phyloP scores from a whole-genome alignment of 768 basidiomycete species.

The Coprinopsis cinerea region DNA sequence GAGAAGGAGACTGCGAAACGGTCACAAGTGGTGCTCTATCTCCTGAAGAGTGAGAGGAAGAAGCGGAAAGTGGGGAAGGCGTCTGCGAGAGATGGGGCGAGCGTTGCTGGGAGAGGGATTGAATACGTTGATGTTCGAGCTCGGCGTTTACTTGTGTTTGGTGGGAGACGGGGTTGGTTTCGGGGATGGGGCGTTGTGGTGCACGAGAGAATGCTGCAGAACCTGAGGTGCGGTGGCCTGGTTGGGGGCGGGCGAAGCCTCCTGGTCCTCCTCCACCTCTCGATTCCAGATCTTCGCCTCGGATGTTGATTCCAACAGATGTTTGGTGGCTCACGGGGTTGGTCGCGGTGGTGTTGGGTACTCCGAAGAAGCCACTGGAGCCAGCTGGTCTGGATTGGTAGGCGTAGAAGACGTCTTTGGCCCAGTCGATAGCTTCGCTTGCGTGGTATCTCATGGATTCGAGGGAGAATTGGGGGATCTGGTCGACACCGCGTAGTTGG shows the following conservation, averaged over 20 bases:
- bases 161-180: slow-evolving; percentile 39
- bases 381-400: slow-evolving; percentile 17
- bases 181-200: slow-evolving; percentile 14
- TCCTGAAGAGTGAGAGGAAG: background rate
- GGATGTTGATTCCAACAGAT: slow-evolving; percentile 19
- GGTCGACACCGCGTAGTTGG: slow-evolving; percentile 62
- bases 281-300: slow-evolving; percentile 14
- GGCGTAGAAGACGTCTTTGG: slow-evolving; percentile 28
- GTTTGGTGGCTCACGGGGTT: slow-evolving; percentile 40
- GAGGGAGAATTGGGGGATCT: slow-evolving; percentile 62
- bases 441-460: slow-evolving; percentile 45
- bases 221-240: slow-evolving; percentile 4
- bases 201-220: slow-evolving; percentile 9
- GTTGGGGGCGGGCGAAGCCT: slow-evolving; percentile 27
- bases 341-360: slow-evolving; percentile 15
- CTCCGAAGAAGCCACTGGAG: slow-evolving; percentile 10
- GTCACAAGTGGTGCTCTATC: background rate
- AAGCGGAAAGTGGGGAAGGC: background rate
- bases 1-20: slow-evolving; percentile 11
- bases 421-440: slow-evolving; percentile 37
- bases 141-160: slow-evolving; percentile 29
- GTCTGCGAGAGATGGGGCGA: background rate
- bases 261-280: slow-evolving; percentile 18
- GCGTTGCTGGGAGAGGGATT: slow-evolving; percentile 11
- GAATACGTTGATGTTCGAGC: slow-evolving; percentile 16